These are phyloP conservation scores for Macrophomina tecta DNA, from an alignment of 2,329 filamentous ascomycete species.

Conservation along the genomic window DNA sequence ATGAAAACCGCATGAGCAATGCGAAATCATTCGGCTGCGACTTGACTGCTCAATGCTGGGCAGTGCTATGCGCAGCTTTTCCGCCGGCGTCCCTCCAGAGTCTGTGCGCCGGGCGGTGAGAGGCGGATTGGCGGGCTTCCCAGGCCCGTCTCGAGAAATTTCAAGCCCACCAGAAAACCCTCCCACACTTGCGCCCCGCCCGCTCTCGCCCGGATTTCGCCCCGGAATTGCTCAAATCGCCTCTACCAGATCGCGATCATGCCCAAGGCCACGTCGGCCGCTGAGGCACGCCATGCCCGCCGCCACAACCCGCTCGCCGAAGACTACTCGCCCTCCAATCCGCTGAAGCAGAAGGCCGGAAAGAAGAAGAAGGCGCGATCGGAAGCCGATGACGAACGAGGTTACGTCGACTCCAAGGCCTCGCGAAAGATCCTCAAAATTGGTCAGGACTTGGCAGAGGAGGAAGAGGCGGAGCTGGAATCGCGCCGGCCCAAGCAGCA, in stretches of 20 bases:
- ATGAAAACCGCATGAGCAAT: too few relatives aligned
- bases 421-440: constrained; percentile 89
- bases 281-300: constrained; percentile 63
- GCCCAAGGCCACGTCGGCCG: constrained; percentile 75
- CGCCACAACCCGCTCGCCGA: constrained; percentile 92
- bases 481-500: constrained; percentile 49
- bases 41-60: too few relatives aligned
- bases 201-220: background rate
- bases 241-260: constrained; percentile 53
- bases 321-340: constrained; percentile 76
- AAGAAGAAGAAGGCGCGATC: constrained; percentile 65
- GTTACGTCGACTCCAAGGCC: constrained; percentile 86
- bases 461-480: constrained; percentile 67
- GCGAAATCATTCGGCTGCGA: too few relatives aligned
- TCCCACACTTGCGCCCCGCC: background rate
- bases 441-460: constrained; percentile 85
- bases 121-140: background rate
- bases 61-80: too few relatives aligned
- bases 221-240: background rate
- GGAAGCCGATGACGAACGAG: constrained; percentile 65
- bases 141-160: constrained; percentile 22
- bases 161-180: constrained; percentile 14
- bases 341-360: constrained; percentile 70
- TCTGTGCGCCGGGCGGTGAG: constrained; percentile 5
- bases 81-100: too few relatives aligned